phyloP scores from a whole-genome alignment of 805 yeast species.

The Ogataea thermomethanolica region DNA sequence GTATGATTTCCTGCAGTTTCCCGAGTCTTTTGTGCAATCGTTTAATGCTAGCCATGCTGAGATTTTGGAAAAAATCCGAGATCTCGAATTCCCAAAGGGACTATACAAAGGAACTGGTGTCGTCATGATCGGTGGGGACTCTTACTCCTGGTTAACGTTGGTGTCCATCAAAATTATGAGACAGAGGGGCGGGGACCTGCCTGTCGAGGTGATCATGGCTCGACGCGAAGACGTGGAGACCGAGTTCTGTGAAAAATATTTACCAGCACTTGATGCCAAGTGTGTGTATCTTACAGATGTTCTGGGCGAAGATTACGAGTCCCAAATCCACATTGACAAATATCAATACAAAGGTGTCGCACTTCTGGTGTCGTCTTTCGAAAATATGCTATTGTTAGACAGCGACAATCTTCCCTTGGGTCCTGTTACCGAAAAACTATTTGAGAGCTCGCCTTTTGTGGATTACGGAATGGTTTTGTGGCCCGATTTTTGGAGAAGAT shows the following conservation, averaged over 20 bases:
- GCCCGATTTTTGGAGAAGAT: slow-evolving; percentile 69
- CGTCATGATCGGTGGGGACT: slow-evolving; percentile 62
- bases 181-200: slow-evolving; percentile 46
- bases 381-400: slow-evolving; percentile 43
- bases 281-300: slow-evolving; percentile 40
- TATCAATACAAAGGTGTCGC: slow-evolving; percentile 39
- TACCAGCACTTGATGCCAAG: slow-evolving; percentile 39
- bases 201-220: slow-evolving; percentile 41
- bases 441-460: slow-evolving; percentile 42
- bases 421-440: slow-evolving; percentile 51
- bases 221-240: slow-evolving; percentile 35
- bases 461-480: slow-evolving; percentile 51
- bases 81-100: slow-evolving; percentile 25
- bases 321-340: slow-evolving; percentile 26
- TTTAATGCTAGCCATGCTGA: slow-evolving; percentile 44
- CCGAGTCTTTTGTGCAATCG: slow-evolving; percentile 37
- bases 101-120: slow-evolving; percentile 51
- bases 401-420: slow-evolving; percentile 45
- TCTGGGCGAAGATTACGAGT: slow-evolving; percentile 31
- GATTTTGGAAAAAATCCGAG: slow-evolving; percentile 42
- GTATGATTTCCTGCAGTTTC: slow-evolving; percentile 37
- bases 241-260: slow-evolving; percentile 36
- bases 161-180: slow-evolving; percentile 45
- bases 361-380: slow-evolving; percentile 43
- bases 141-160: slow-evolving; percentile 48